phyloP scores from a whole-genome alignment of 2,329 filamentous ascomycete genomes.

The Sporothrix dimorphospora region DNA sequence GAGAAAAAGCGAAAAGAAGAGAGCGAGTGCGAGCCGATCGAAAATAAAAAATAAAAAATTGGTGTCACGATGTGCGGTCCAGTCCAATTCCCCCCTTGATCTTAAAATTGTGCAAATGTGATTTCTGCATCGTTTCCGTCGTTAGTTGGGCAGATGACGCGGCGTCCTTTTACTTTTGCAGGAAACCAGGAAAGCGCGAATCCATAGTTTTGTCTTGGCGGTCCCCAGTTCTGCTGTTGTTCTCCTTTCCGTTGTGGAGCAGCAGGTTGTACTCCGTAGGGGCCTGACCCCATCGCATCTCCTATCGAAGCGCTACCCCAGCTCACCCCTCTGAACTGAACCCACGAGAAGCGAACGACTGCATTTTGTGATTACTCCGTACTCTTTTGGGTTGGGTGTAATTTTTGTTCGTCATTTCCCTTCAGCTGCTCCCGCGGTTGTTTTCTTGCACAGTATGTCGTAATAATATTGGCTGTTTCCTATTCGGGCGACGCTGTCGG shows the following conservation, averaged over 20 bases:
- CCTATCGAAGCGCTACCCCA: neutral
- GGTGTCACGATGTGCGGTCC: neutral
- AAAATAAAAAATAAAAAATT: neutral
- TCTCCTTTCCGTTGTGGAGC: neutral
- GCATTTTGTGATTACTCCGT: too few species aligned
- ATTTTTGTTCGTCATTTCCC: neutral
- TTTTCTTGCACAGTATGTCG: too few species aligned
- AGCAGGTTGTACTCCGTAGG: neutral
- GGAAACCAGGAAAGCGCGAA: neutral
- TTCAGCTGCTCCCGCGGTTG: neutral
- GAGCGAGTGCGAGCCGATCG: neutral
- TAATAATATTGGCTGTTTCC: neutral
- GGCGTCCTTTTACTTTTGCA: neutral
- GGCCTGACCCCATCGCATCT: neutral
- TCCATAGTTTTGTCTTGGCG: slow-evolving; percentile 2
- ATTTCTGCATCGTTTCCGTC: neutral
- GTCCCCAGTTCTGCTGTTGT: neutral
- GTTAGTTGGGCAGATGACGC: slow-evolving; percentile 3
- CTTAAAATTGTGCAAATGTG: neutral
- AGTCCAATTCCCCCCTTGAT: neutral
- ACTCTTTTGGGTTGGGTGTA: neutral
- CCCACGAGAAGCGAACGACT: neutral
- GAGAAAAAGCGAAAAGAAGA: neutral
- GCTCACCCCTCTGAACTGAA: neutral
- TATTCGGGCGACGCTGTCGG: neutral